Base-by-base conservation (phyloP, 257 asterid species). In the Solanum chilense region DNA sequence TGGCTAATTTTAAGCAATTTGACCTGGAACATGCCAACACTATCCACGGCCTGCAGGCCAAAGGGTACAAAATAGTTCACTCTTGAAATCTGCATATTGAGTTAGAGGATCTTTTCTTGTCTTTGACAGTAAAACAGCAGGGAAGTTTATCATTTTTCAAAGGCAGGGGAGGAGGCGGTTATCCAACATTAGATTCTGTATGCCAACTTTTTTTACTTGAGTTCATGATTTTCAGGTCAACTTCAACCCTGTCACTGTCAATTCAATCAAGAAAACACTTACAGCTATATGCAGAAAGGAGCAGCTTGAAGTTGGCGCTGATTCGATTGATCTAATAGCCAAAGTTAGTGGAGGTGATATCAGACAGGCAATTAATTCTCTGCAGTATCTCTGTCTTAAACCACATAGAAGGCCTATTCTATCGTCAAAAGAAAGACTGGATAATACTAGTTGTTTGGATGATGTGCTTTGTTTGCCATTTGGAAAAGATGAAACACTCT, bases 311-410 rank as follows among this genome's bases (percentile, higher is more conserved):
- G 92, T 91, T 88, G 91, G 92, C 83, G 93, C 91, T 91, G 98
- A 91, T 89, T 90, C 93, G 75, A 91, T 95, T 86, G 95, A 95
- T 90, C 88, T 88, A 82, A 91, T 95, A 85, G 95, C 97, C 98
- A 81, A 93, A 90, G 85, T 93, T 85, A 94, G 98, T 90, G 98
- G 94, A 89, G 99, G 99, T 87, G 99, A 95, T 90, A 93, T 97
- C 41, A 39, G 41, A 39, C 41, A 39, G 7, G 41, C 41, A 39
- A 39, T 39, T 39, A 39, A 39, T 39, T 39, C 8, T 39, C 41
- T 97, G 85, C 97, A 97, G 89, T 97, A 92, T 93, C 91, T 94
- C 90, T 94, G 92, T 90, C 93, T 94, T 88, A 92, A 91, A 89
- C 94, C 93, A 82, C 88, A 87, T 74, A 89, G 89, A 52, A 44